Conservation (phyloP, 2,329 filamentous ascomycete genomes). For the Emmonsia crescens region DNA sequence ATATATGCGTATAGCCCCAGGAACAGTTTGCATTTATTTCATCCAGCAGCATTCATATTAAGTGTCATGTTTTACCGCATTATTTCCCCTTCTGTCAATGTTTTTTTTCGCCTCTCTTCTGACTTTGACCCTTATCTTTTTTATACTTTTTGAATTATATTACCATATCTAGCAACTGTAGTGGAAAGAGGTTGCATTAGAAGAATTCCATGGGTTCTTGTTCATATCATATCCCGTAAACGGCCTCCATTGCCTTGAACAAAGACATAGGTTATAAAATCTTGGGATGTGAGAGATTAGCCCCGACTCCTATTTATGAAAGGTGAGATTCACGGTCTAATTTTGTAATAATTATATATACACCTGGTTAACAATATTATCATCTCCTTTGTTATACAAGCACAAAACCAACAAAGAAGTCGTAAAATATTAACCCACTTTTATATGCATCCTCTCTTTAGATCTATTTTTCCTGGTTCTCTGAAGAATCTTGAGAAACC, state of each 20-base stretch:
- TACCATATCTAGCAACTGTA: neutral
- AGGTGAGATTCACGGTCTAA: no score
- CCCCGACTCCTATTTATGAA: no score
- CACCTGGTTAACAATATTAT: neutral
- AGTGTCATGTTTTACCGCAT: neutral
- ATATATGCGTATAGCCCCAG: neutral
- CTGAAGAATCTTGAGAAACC: neutral
- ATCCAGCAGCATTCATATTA: neutral
- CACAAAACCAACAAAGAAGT: neutral
- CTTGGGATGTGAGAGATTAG: no score
- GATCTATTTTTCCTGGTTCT: slow-evolving; percentile 9
- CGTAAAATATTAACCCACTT: neutral
- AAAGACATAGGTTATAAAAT: no score
- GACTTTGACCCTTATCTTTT: neutral
- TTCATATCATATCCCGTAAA: no score
- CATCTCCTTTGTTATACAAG: no score
- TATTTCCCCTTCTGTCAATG: no score
- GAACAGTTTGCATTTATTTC: neutral
- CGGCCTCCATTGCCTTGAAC: no score
- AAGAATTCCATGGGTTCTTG: neutral
- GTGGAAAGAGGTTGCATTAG: neutral
- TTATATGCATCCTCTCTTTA: neutral
- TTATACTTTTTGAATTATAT: neutral
- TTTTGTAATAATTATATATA: no score
- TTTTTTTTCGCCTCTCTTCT: no score